Evolutionary conservation across 2,329 filamentous ascomycete species (phyloP).

Genomic region (Curvularia verruculosa): DNA sequence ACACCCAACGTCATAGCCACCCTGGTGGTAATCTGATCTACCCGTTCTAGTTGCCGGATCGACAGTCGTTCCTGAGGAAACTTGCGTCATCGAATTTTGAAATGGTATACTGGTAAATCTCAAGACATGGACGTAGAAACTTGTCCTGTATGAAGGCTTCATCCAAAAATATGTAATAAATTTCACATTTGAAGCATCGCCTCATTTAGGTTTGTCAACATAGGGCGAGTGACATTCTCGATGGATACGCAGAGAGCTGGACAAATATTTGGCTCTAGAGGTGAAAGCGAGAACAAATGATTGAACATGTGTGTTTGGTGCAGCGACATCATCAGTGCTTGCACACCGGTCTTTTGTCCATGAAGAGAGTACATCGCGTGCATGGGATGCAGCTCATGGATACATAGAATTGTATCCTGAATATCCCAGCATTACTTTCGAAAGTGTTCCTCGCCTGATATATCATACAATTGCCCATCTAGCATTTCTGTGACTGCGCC

Average conservation of each 20-base stretch:
- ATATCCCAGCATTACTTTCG: not conserved
- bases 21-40: not conserved
- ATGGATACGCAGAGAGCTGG: too few species aligned
- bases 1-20: not conserved
- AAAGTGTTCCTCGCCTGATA: too few species aligned
- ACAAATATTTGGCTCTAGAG: conserved; percentile 30
- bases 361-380: not conserved
- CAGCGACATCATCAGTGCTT: conserved; percentile 25
- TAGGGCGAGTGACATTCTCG: too few species aligned
- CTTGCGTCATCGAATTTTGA: not conserved
- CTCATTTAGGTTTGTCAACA: too few species aligned
- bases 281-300: conserved; percentile 27
- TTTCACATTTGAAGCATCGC: too few species aligned
- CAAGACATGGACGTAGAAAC: not conserved
- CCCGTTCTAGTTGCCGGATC: not conserved
- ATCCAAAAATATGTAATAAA: too few species aligned
- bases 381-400: not conserved
- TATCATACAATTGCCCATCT: not conserved
- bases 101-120: not conserved
- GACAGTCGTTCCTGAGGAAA: not conserved
- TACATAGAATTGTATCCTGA: not conserved
- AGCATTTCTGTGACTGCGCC: not conserved
- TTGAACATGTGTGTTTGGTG: conserved; percentile 23
- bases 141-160: not conserved
- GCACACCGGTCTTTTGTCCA: conserved; percentile 12